These are phyloP conservation scores for Claviceps quebecensis DNA, from an alignment of 2,329 filamentous ascomycete species.

Conservation along the genomic window DNA sequence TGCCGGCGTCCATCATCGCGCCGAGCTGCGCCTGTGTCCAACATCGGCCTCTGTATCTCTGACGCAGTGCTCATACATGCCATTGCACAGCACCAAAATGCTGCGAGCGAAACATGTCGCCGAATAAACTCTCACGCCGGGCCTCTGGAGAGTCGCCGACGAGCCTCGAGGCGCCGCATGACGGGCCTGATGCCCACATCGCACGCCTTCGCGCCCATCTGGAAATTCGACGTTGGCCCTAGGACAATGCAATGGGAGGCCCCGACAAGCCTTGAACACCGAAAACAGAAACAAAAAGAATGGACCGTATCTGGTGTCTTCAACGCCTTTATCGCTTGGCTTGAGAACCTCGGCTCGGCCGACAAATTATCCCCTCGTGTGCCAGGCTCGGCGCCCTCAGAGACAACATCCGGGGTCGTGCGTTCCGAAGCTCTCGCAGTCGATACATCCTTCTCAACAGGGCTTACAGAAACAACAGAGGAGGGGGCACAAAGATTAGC, in stretches of 20 bases:
- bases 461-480: neutral
- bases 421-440: constrained; percentile 4
- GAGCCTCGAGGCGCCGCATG: constrained; percentile 39
- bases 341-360: constrained; percentile 11
- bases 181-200: constrained; percentile 32
- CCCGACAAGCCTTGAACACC: constrained; percentile 22
- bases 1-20: constrained; percentile 13
- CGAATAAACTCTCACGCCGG: constrained; percentile 32
- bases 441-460: neutral
- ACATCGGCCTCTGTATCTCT: constrained; percentile 18
- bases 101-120: constrained; percentile 11
- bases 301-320: constrained; percentile 10
- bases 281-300: constrained; percentile 11
- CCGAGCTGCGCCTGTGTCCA: constrained; percentile 7
- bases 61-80: constrained; percentile 19
- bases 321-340: constrained; percentile 17
- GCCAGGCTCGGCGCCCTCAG: neutral
- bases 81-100: constrained; percentile 17
- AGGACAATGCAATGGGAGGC: constrained; percentile 40
- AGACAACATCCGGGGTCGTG: neutral
- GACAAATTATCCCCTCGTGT: constrained; percentile 10
- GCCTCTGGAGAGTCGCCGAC: constrained; percentile 39
- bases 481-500: neutral
- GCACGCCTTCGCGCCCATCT: constrained; percentile 24
- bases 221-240: constrained; percentile 31